Percentiles rank a stretch among this genome's conserved stretches.
Conservation (phyloP, 2,329 filamentous ascomycete species). For the Cephalotrichum gorgonifer region DNA sequence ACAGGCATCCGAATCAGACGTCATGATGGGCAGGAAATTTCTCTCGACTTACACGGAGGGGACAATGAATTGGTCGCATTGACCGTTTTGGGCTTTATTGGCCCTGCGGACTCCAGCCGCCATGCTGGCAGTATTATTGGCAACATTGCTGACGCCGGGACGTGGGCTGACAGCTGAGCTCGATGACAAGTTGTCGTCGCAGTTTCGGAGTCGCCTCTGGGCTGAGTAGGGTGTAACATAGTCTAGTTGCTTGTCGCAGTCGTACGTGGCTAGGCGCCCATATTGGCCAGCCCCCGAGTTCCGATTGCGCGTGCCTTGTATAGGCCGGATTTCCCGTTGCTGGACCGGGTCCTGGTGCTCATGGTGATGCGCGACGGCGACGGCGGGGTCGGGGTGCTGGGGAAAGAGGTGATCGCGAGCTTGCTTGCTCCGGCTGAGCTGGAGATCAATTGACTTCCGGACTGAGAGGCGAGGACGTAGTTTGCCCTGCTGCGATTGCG, state of each 20-base stretch:
- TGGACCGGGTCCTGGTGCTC: background rate
- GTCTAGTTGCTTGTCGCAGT: background rate
- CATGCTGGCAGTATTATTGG: too few relatives aligned
- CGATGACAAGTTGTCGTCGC: background rate
- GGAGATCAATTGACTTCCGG: background rate
- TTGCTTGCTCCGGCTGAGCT: background rate
- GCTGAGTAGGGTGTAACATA: background rate
- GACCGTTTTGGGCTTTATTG: too few relatives aligned
- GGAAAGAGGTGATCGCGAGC: background rate
- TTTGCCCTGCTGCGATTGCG: background rate
- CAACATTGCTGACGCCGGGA: background rate
- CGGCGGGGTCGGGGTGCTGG: background rate
- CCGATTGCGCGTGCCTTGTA: background rate
- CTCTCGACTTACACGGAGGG: too few relatives aligned
- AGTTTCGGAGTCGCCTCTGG: background rate
- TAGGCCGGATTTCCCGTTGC: background rate
- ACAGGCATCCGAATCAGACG: too few relatives aligned
- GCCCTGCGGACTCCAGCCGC: too few relatives aligned
- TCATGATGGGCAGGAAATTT: too few relatives aligned
- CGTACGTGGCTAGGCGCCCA: background rate
- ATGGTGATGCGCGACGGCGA: background rate
- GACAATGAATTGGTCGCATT: too few relatives aligned
- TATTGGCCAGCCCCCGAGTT: background rate
- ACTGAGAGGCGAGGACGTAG: background rate
- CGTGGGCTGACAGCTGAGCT: background rate